phyloP scores from a whole-genome alignment of 2,329 filamentous ascomycete species.

The Bipolaris sorokiniana region DNA sequence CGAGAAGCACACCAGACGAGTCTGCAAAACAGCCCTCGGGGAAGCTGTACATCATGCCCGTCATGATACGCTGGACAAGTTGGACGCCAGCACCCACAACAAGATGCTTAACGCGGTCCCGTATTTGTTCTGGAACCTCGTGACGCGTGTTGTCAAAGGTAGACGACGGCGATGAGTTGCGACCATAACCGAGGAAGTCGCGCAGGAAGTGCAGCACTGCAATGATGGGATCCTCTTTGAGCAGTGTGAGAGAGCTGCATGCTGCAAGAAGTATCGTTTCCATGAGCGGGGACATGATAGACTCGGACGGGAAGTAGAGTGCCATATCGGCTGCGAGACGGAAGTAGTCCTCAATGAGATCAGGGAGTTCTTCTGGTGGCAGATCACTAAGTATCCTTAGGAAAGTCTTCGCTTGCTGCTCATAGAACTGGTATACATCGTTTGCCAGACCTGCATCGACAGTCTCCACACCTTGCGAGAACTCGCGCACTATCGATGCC shows the following conservation, averaged over 20 bases:
- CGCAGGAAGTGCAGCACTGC: slow-evolving; percentile 91
- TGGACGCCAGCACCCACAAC: slow-evolving; percentile 73
- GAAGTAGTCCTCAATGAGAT: slow-evolving; percentile 95
- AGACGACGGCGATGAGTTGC: slow-evolving; percentile 68
- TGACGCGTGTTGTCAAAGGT: slow-evolving; percentile 66
- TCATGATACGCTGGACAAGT: slow-evolving; percentile 86
- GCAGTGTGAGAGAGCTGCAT: slow-evolving; percentile 81
- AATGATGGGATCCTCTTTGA: slow-evolving; percentile 89
- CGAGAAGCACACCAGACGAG: slow-evolving; percentile 88
- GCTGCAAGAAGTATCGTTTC: slow-evolving; percentile 85
- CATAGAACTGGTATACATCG: slow-evolving; percentile 92
- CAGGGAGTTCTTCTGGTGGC: slow-evolving; percentile 76
- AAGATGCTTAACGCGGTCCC: slow-evolving; percentile 73
- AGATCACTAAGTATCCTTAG: slow-evolving; percentile 87
- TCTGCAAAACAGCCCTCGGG: slow-evolving; percentile 95
- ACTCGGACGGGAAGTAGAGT: slow-evolving; percentile 86
- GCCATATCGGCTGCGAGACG: slow-evolving; percentile 88
- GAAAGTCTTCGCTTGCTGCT: slow-evolving; percentile 89
- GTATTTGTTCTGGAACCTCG: slow-evolving; percentile 71
- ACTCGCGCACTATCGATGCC: slow-evolving; percentile 91
- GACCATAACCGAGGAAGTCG: slow-evolving; percentile 87
- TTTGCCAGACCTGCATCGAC: slow-evolving; percentile 82
- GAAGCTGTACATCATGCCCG: slow-evolving; percentile 99
- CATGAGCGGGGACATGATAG: slow-evolving; percentile 80
- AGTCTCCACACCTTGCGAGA: slow-evolving; percentile 86